Evolutionary conservation across 2,329 filamentous ascomycete species (phyloP).

Genomic region (Bisporella sp.): DNA sequence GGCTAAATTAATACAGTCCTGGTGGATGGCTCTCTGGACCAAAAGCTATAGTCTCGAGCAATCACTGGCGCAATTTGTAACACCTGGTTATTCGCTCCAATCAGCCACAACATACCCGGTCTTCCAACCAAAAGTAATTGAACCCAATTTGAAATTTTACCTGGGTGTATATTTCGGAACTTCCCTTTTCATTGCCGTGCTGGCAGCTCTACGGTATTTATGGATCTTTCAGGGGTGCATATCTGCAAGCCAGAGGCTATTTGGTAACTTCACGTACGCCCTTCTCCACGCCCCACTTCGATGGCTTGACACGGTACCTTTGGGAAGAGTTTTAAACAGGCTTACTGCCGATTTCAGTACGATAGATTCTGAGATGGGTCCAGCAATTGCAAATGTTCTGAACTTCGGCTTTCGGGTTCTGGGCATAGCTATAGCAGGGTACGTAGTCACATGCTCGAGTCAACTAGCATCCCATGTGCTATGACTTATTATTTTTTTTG

Average conservation of each 20-base stretch:
- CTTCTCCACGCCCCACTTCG: slow-evolving; percentile 64
- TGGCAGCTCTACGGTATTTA: slow-evolving; percentile 41
- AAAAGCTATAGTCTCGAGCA: too few relatives aligned
- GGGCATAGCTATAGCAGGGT: slow-evolving; percentile 54
- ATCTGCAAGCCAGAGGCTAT: slow-evolving; percentile 57
- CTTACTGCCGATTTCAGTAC: slow-evolving; percentile 62
- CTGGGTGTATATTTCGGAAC: slow-evolving; percentile 3
- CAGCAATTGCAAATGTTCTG: neutral
- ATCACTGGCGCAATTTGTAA: too few relatives aligned
- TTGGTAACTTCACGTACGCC: slow-evolving; percentile 55
- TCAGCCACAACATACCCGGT: too few relatives aligned
- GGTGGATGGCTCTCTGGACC: too few relatives aligned
- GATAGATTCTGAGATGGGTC: slow-evolving; percentile 3
- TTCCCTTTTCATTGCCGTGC: neutral
- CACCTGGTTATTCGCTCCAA: too few relatives aligned
- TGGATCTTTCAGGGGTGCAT: slow-evolving; percentile 57
- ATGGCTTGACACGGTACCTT: slow-evolving; percentile 71
- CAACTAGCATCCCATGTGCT: slow-evolving; percentile 38
- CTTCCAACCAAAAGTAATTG: too few relatives aligned
- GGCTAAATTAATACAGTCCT: too few relatives aligned
- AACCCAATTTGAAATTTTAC: neutral
- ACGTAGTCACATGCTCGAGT: slow-evolving; percentile 35
- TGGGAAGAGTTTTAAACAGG: slow-evolving; percentile 67
- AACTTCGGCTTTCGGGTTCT: slow-evolving; percentile 31
- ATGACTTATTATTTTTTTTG: neutral